Evolutionary conservation across 257 asterid species (phyloP).

Genomic region (Solanum phureja): DNA sequence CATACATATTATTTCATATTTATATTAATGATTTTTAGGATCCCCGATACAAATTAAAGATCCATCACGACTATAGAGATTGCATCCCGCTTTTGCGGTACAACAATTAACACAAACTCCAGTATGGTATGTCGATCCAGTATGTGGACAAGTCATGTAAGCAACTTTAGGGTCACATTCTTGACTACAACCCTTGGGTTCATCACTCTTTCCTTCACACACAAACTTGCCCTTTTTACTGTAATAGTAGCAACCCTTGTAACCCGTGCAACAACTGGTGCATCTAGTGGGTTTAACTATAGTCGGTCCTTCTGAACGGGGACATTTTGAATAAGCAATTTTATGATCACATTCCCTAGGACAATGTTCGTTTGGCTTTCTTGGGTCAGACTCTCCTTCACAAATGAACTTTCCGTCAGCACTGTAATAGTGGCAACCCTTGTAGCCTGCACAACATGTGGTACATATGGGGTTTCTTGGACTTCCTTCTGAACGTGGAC

Average conservation of each 20-base stretch:
- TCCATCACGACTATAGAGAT: background rate
- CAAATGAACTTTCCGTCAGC: no score
- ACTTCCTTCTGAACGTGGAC: no score
- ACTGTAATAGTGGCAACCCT: no score
- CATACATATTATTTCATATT: background rate
- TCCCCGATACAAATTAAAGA: background rate
- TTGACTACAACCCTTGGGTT: background rate
- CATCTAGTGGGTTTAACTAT: no score
- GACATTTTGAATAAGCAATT: no score
- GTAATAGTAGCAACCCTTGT: background rate
- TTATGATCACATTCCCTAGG: no score
- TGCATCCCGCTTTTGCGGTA: background rate
- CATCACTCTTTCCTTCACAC: background rate
- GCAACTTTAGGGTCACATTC: background rate
- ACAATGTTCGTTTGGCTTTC: no score
- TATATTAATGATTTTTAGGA: background rate
- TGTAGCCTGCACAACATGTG: no score
- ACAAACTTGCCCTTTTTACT: background rate
- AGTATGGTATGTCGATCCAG: background rate
- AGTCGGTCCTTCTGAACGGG: no score
- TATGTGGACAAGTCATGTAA: background rate
- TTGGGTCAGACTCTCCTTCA: no score
- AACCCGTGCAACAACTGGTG: background rate
- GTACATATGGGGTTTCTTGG: no score
- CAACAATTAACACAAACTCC: background rate